A percentile compares a stretch with the other conserved stretches of the same genome.
These are phyloP conservation scores for Ceratobasidium sp. DNA, from an alignment of 1,284 basidiomycete species.

Conservation along the genomic window DNA sequence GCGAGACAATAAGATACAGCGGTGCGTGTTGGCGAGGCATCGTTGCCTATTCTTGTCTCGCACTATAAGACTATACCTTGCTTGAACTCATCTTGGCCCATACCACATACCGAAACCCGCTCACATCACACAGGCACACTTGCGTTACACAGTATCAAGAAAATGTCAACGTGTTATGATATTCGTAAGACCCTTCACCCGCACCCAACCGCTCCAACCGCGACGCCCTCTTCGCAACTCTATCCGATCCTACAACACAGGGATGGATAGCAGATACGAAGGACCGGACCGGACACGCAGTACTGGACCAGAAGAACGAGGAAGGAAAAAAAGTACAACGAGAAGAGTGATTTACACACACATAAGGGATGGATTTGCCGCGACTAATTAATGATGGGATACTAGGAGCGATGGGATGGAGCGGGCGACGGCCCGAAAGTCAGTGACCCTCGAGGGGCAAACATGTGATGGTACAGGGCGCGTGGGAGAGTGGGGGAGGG, in stretches of 20 bases:
- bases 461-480: constrained; percentile 14
- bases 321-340: background rate
- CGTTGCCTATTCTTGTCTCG: too few species aligned
- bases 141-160: background rate
- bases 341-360: constrained; percentile 21
- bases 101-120: background rate
- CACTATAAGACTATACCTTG: too few species aligned
- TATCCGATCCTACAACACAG: background rate
- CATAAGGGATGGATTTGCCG: background rate
- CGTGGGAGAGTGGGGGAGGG: constrained; percentile 13
- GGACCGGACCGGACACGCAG: constrained; percentile 26
- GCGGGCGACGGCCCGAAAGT: constrained; percentile 11
- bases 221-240: constrained; percentile 39
- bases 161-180: background rate
- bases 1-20: too few species aligned
- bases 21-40: too few species aligned
- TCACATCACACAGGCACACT: background rate
- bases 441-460: constrained; percentile 6
- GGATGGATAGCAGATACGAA: constrained; percentile 13
- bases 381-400: constrained; percentile 21
- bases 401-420: constrained; percentile 37
- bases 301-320: background rate
- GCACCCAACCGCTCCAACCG: constrained; percentile 18
- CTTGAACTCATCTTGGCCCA: background rate
- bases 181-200: background rate